Base-by-base conservation (phyloP, 805 yeast species). In the Saccharomycopsis fodiens region DNA sequence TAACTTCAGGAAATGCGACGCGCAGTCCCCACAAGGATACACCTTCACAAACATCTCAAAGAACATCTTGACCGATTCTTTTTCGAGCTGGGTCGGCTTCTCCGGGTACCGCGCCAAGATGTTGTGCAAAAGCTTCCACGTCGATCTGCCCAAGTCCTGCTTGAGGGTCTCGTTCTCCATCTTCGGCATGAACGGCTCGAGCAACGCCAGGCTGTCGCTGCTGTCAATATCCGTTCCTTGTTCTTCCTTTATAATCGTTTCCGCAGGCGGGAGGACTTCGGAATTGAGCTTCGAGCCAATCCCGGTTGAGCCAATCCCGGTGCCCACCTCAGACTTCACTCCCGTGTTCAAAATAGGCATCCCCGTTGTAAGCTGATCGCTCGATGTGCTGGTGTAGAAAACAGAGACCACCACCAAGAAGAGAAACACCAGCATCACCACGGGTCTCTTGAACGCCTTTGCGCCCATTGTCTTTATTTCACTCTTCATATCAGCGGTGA, bases 21-120 rank as follows among this genome's bases (percentile, higher is more conserved):
- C 97, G 65, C 97, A 93, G 60, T 91, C 97, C 3, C 95, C 95
- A 65, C 97, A 91, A 0, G 98, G 98, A 54, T 93, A 93, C 7
- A 93, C 91, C 56, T 89, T 86, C 1, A 93, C 88, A 65, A 89
- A 93, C 30, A 85, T 66, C 19, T 76, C 65, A 17, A 93, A 72
- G 60, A 79, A 93, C 47, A 68, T 73, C 15, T 64, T 57, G 40
- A 93, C 66, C 22, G 91, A 83, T 25, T 68, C 60, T 42, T 78
- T 71, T 57, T 91, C 88, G 38, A 71, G 73, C 2, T 58, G 54
- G 1, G 80, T 64, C 16, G 98, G 98, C 21, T 66, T 65, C 37
- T 84, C 96, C 0, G 98, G 97, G 59, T 85, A 93, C 58, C 96
- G 73, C 1, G 97, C 95, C 41, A 93, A 68, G 29, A 89, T 79